phyloP scores from a whole-genome alignment of 305 asterid genomes.

The Fraxinus velutina region DNA sequence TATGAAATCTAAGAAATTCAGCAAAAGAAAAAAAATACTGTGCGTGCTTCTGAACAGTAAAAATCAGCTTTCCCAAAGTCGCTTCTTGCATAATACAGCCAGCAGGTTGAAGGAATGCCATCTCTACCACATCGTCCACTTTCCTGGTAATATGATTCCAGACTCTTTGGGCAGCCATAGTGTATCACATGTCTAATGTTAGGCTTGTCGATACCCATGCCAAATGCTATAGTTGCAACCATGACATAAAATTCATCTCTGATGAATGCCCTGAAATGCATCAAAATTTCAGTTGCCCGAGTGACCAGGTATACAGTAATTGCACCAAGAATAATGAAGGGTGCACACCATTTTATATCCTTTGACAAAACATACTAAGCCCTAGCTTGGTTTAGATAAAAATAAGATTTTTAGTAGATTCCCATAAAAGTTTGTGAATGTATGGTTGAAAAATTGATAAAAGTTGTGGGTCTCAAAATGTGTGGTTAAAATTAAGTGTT shows the following conservation, averaged over 20 bases:
- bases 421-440: not conserved
- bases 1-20: conserved; percentile 21
- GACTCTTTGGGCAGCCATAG: conserved; percentile 96
- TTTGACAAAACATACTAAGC: not conserved
- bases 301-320: not conserved
- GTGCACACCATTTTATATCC: not conserved
- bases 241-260: conserved; percentile 89
- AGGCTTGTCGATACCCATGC: conserved; percentile 99
- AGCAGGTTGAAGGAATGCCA: conserved; percentile 84
- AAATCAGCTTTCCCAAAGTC: conserved; percentile 79
- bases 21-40: conserved; percentile 48
- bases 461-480: not conserved
- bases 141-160: conserved; percentile 97
- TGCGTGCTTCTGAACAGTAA: conserved; percentile 72
- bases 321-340: not conserved
- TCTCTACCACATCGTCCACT: conserved; percentile 99
- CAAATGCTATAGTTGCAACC: conserved; percentile 97
- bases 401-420: not conserved
- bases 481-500: not conserved
- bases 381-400: not conserved
- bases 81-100: conserved; percentile 75
- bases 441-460: not conserved
- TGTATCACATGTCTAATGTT: conserved; percentile 86
- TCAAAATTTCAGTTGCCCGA: conserved; percentile 13
- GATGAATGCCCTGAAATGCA: conserved; percentile 71